Conservation (phyloP, 164 flowering plant genomes). For the Platanus orientalis region DNA sequence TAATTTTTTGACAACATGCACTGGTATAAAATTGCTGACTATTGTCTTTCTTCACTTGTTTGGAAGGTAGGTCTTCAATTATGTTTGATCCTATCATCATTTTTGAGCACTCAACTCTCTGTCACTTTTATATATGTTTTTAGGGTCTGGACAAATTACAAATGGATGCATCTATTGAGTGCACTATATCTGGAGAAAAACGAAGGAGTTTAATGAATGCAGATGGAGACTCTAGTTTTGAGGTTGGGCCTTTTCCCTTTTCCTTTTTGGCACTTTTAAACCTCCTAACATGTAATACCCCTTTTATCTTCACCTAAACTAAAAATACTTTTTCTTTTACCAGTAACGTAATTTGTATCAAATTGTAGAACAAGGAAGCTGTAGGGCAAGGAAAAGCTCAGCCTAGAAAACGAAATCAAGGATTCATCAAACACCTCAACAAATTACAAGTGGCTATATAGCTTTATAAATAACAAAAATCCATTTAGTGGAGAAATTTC, state of each 20-base stretch:
- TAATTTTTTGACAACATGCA: too few species aligned
- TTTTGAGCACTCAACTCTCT: not conserved
- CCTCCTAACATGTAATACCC: too few species aligned
- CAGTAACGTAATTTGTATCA: not conserved
- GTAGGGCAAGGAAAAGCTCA: too few species aligned
- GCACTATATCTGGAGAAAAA: constrained; percentile 9
- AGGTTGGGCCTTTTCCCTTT: constrained; percentile 25
- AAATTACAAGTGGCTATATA: too few species aligned
- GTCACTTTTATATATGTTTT: constrained; percentile 5
- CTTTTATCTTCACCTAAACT: too few species aligned
- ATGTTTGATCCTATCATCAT: not conserved
- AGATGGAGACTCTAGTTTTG: constrained; percentile 21
- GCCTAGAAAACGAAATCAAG: too few species aligned
- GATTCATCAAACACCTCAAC: too few species aligned
- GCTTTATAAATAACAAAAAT: too few species aligned
- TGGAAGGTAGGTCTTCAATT: not conserved
- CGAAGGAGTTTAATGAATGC: constrained; percentile 10
- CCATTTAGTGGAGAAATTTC: too few species aligned
- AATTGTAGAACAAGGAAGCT: not conserved
- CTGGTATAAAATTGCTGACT: not conserved
- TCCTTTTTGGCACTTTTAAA: not conserved
- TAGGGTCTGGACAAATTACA: constrained; percentile 18
- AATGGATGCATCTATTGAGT: constrained; percentile 9
- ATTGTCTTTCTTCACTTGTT: not conserved
- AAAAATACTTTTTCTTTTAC: too few species aligned